Base-by-base conservation (phyloP, 352 stramenopile species). In the Phytophthora citricola region DNA sequence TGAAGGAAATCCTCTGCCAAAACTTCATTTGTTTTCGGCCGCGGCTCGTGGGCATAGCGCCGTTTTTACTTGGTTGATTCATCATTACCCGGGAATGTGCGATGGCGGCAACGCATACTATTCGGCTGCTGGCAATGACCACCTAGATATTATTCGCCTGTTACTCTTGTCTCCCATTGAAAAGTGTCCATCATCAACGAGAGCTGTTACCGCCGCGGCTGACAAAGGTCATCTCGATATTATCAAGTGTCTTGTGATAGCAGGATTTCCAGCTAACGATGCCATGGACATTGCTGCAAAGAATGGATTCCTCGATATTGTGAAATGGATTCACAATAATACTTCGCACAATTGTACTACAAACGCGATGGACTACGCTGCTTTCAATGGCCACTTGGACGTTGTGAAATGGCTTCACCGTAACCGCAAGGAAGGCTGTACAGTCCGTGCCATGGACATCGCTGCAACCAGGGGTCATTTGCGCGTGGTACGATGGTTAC, bases 321-420 rank as follows among this genome's bases (percentile, higher is more conserved):
- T 60, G 1, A 11, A 45, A 46, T 60, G 53, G 53, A 39, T 60
- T 26, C 53, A 60, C 17, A 1, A 50, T 5, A 17, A 57, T 4
- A 44, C 12, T 9, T 17, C 44, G 12, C 10, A 46, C 2, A 34
- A 22, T 9, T 57, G 49, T 20, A 15, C 40, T 12, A 60, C 17
- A 24, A 2, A 26, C 9, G 9, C 11, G 15, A 61, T 52, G 53
- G 53, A 44, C 44, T 1, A 31, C n/a, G 53, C 53, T 38, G 32
- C 32, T 38, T 6, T 12, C 3, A 22, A 43, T n/a, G 38, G 38
- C 1, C 38, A 43, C 15, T 20, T 43, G 4, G 12, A n/a, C 22
- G 14, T 20, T 9, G 38, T 43, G 15, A 43, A 43, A 20, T 43
- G 38, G 11, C 14, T 43, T 20, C 38, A 43, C 12, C 1, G 8